phyloP scores from a whole-genome alignment of 2,329 filamentous ascomycete genomes.

The Immersiporthe knoxdaviesiana region DNA sequence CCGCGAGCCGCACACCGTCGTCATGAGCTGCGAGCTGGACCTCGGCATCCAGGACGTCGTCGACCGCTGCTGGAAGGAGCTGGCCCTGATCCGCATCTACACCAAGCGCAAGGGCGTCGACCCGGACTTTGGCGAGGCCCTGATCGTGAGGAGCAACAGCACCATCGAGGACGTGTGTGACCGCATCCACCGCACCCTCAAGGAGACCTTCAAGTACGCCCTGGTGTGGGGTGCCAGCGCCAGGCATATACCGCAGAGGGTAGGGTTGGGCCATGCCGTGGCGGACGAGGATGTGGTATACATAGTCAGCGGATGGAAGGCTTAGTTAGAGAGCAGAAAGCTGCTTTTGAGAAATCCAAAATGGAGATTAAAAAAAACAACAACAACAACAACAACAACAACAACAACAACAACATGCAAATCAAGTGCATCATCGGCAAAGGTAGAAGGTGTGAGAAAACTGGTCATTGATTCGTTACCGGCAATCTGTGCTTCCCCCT shows the following conservation, averaged over 20 bases:
- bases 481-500: constrained; percentile 17
- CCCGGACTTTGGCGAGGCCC: constrained; percentile 84
- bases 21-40: constrained; percentile 97
- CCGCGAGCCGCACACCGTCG: constrained; percentile 88
- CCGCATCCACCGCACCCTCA: constrained; percentile 87
- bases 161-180: constrained; percentile 98
- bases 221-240: constrained; percentile 97
- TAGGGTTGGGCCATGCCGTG: constrained; percentile 82
- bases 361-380: too few species aligned
- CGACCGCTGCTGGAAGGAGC: constrained; percentile 91
- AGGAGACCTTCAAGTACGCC: constrained; percentile 99
- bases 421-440: background rate
- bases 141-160: constrained; percentile 88
- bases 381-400: too few species aligned
- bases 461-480: constrained; percentile 31
- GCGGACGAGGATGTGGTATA: constrained; percentile 70
- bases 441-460: constrained; percentile 2
- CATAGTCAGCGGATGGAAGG: constrained; percentile 67
- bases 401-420: too few species aligned
- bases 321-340: constrained; percentile 51
- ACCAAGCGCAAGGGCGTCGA: constrained; percentile 94
- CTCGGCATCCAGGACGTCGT: constrained; percentile 92
- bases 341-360: too few species aligned
- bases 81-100: constrained; percentile 88
- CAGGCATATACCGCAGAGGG: constrained; percentile 89